Evolutionary conservation across 495 filamentous ascomycete species (phyloP), one percentile per base, ranked within the genome.

Genomic region (Xylaria flabelliformis): DNA sequence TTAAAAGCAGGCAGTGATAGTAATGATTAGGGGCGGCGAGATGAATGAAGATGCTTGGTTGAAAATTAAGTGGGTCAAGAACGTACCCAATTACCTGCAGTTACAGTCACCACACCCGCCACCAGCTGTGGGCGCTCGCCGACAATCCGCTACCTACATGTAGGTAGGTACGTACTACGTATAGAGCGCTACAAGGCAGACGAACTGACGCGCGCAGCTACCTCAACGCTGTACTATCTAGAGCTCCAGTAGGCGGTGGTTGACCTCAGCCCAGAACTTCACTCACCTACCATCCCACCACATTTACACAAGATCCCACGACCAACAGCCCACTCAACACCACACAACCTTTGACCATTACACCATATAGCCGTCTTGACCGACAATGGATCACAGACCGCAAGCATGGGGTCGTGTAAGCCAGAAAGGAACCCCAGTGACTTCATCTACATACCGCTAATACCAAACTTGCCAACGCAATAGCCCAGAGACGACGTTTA

Each of bases 401-500:
- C 93, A 97, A 90, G 91, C 91, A 76, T 98, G 95, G 95, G 95
- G 95, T 80, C 92, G 95, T 84, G 96, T 98, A 93, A 74, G 79
- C 77, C 55, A 77, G 68, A 73, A 81, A 77, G 80, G 80, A 72
- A 64, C 46, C 63, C 51, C n/a, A 8, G 56, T 50, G 34, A 46
- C 46, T 46, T 51, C 61, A 51, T 51, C 24, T 6, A 5, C 34
- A 13, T 50, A 17, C 55, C 61, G 73, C 67, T 71, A 61, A 75
- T 41, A 36, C 26, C 36, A 55, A 65, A 65, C 68, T 64, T 56
- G 67, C 61, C 53, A 73, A 42, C 64, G 64, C 42, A 64, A 78
- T 79, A 97, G 95, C 95, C 95, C 80, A 90, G 95, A 82, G 92
- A 97, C 85, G 97, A 98, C 82, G 85, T 97, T 79, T 98, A 98